Conservation (phyloP, 371 early-diverging fungal species). For the Circinella umbellata region DNA sequence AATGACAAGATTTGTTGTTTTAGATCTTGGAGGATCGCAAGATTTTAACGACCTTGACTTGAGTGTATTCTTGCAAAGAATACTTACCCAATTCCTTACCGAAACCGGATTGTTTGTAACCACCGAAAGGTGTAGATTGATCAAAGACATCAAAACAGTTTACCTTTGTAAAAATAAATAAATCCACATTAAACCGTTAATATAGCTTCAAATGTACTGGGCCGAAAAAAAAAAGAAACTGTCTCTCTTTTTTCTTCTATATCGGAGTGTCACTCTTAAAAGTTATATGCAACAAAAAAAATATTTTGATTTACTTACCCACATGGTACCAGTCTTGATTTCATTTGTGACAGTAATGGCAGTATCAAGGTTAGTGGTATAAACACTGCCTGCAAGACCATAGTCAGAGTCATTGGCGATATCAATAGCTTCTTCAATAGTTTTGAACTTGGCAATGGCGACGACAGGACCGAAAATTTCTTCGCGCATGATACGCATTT, state of each 20-base stretch:
- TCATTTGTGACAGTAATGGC: slow-evolving; percentile 67
- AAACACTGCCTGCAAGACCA: slow-evolving; percentile 90
- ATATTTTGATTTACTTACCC: neutral
- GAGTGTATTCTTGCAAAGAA: slow-evolving; percentile 71
- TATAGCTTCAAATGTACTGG: too few species aligned
- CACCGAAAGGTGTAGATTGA: slow-evolving; percentile 83
- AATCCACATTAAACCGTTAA: too few species aligned
- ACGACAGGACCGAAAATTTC: slow-evolving; percentile 96
- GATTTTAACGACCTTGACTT: slow-evolving; percentile 69
- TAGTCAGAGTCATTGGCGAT: slow-evolving; percentile 79
- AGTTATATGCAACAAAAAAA: too few species aligned
- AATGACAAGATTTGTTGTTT: too few species aligned
- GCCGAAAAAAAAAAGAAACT: too few species aligned
- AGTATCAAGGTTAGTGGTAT: slow-evolving; percentile 67
- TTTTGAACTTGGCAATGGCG: slow-evolving; percentile 74
- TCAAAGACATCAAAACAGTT: slow-evolving; percentile 51
- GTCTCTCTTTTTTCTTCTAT: too few species aligned
- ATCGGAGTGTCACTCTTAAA: too few species aligned
- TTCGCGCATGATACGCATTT: slow-evolving; percentile 71
- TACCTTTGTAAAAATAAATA: slow-evolving; percentile 38
- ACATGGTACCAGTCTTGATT: slow-evolving; percentile 73
- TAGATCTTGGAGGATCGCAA: slow-evolving; percentile 5
- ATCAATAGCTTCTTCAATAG: slow-evolving; percentile 77
- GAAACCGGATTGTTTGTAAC: slow-evolving; percentile 85
- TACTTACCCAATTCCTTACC: slow-evolving; percentile 81